These are phyloP conservation scores for Saturnispora sanitii DNA, from an alignment of 805 yeast species.

Conservation along the genomic window DNA sequence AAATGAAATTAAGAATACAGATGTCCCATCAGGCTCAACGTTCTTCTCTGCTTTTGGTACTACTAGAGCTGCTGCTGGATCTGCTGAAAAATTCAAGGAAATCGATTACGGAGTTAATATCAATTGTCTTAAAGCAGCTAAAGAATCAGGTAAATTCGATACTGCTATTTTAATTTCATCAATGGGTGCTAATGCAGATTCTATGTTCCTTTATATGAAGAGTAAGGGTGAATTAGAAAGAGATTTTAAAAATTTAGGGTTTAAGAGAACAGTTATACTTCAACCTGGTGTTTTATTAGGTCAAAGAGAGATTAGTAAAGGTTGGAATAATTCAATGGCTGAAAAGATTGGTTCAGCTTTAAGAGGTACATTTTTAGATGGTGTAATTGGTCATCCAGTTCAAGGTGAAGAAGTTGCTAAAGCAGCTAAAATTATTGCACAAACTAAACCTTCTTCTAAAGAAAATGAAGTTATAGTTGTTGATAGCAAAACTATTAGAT, in stretches of 20 bases:
- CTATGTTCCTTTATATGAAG: slow-evolving; percentile 50
- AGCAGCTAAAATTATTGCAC: slow-evolving; percentile 28
- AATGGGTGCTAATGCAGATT: slow-evolving; percentile 47
- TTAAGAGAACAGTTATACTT: slow-evolving; percentile 63
- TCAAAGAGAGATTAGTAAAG: slow-evolving; percentile 37
- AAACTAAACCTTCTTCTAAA: slow-evolving; percentile 12
- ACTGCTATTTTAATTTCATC: slow-evolving; percentile 63
- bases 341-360: slow-evolving; percentile 26
- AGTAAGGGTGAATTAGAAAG: slow-evolving; percentile 74
- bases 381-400: slow-evolving; percentile 35
- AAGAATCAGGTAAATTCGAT: slow-evolving; percentile 47
- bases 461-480: slow-evolving; percentile 22
- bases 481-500: slow-evolving; percentile 16
- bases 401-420: slow-evolving; percentile 57
- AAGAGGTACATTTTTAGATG: slow-evolving; percentile 28
- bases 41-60: slow-evolving; percentile 69
- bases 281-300: slow-evolving; percentile 75
- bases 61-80: slow-evolving; percentile 63
- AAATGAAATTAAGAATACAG: slow-evolving; percentile 22
- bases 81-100: slow-evolving; percentile 54
- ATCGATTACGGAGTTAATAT: slow-evolving; percentile 37
- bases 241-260: slow-evolving; percentile 49
- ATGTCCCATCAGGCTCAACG: slow-evolving; percentile 29
- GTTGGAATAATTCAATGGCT: slow-evolving; percentile 26
- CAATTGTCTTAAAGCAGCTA: slow-evolving; percentile 27